A percentile compares a stretch with the other conserved stretches of the same genome.
phyloP scores from a whole-genome alignment of 192 early-diverging fungal species.

The Dissophora ornata region DNA sequence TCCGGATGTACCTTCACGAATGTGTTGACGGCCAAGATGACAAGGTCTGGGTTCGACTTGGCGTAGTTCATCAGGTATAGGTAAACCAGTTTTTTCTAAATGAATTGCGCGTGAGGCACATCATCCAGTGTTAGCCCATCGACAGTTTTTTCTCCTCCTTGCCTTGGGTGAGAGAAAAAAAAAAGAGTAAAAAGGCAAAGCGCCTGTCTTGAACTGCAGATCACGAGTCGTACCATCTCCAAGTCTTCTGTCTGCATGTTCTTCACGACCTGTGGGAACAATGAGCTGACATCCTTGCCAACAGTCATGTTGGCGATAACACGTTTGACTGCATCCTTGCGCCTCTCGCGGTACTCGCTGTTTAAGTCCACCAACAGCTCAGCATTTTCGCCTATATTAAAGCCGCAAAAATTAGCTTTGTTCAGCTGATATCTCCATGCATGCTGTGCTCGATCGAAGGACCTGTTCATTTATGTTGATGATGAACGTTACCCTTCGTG shows the following conservation, averaged over 20 bases:
- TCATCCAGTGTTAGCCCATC: not conserved
- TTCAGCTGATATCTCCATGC: too few relatives aligned
- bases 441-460: too few relatives aligned
- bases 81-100: constrained; percentile 96
- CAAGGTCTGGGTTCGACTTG: constrained; percentile 94
- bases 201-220: too few relatives aligned
- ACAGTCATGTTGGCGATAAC: constrained; percentile 99
- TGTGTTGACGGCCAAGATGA: constrained; percentile 96
- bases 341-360: constrained; percentile 93
- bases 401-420: not conserved
- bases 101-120: not conserved
- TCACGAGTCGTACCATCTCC: constrained; percentile 62
- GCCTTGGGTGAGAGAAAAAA: not conserved
- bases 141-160: not conserved
- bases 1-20: constrained; percentile 84
- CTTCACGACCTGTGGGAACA: constrained; percentile 98
- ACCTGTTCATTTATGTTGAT: not conserved
- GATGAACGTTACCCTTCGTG: constrained; percentile 70
- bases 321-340: constrained; percentile 98
- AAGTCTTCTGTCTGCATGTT: constrained; percentile 99
- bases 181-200: too few relatives aligned
- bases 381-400: constrained; percentile 88
- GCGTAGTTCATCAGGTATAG: constrained; percentile 99
- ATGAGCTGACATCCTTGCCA: constrained; percentile 95
- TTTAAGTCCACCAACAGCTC: constrained; percentile 98